Conservation (phyloP, 2,329 filamentous ascomycete species). For the Neonectria magnoliae region DNA sequence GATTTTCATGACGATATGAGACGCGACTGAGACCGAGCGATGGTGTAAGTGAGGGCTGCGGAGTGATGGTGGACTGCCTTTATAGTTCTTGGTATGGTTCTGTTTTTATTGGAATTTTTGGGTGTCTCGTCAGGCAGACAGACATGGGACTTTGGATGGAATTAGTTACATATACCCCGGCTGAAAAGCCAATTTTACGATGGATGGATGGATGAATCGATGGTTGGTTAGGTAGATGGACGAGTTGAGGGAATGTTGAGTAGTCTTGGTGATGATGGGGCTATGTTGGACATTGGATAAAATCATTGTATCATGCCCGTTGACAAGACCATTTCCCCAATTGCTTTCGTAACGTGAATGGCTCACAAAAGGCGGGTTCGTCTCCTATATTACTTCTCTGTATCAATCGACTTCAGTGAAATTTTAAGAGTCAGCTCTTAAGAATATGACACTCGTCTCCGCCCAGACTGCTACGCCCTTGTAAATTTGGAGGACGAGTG, state of each 20-base stretch:
- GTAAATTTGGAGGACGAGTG: background rate
- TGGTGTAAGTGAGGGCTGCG: constrained; percentile 1
- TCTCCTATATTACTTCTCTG: background rate
- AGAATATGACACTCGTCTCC: too few relatives aligned
- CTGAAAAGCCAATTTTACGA: constrained; percentile 42
- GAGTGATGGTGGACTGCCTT: constrained; percentile 10
- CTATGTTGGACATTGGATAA: background rate
- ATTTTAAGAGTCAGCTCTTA: background rate
- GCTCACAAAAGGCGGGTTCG: background rate
- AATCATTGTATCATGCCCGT: constrained; percentile 5
- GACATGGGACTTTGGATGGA: constrained; percentile 30
- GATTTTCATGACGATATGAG: constrained; percentile 17
- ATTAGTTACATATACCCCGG: constrained; percentile 44
- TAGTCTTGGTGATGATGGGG: background rate
- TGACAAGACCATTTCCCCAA: background rate
- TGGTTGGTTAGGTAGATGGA: constrained; percentile 15
- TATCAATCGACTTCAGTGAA: background rate
- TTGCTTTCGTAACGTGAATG: background rate
- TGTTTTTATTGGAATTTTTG: constrained; percentile 11
- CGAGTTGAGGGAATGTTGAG: background rate
- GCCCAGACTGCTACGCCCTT: too few relatives aligned
- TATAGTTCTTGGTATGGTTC: constrained; percentile 20
- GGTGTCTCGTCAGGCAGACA: constrained; percentile 25
- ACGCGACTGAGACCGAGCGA: background rate
- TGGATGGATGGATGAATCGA: constrained; percentile 35